Evolutionary conservation across 768 basidiomycete species (phyloP), one percentile per base, ranked within the genome.

Genomic region (Postia placenta): DNA sequence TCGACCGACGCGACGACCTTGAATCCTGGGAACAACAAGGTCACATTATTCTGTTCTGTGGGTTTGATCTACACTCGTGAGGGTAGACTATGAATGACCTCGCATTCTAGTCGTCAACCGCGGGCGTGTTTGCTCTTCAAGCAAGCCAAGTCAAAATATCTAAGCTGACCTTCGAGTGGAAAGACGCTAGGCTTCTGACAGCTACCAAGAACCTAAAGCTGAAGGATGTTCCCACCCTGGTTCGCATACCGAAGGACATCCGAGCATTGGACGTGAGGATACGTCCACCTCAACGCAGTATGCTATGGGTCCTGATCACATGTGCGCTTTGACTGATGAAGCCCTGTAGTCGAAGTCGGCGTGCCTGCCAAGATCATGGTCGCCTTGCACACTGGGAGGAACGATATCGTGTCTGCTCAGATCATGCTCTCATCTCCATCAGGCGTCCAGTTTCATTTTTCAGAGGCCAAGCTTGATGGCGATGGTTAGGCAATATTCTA

Each of bases 41-140:
- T 87, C 30, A 76, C 69, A 0, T 63, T 92, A 35, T 83, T 78
- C 57, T 93, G 85, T 60, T 76, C 87, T 6, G 93, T 94, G 64
- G 56, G 87, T 47, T 33, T 5, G 7, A 41, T 5, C 52, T 14
- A 26, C 17, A 39, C 39, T 42, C 3, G 44, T 37, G 12, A 3
- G 14, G 27, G 43, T 36, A 20, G 23, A 57, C 35, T 48, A 50
- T 26, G 51, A 46, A 11, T 45, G 3, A 22, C 24, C 20, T 49
- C 25, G 27, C 17, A 11, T 23, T 11, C 11, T 38, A 92, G 92
- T 85, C 81, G 14, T 76, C 87, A 3, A 73, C 81, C 14, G 69
- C 74, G 40, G 94, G 93, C 11, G 72, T 75, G 1, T 90, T 85
- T 59, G 56, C 80, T 2, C 69, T 87, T 22, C 85, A 90, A 27